A percentile compares a stretch with the other conserved stretches of the same genome.
These are phyloP conservation scores for Phytophthora quininea DNA, from an alignment of 352 stramenopile species.

Conservation along the genomic window DNA sequence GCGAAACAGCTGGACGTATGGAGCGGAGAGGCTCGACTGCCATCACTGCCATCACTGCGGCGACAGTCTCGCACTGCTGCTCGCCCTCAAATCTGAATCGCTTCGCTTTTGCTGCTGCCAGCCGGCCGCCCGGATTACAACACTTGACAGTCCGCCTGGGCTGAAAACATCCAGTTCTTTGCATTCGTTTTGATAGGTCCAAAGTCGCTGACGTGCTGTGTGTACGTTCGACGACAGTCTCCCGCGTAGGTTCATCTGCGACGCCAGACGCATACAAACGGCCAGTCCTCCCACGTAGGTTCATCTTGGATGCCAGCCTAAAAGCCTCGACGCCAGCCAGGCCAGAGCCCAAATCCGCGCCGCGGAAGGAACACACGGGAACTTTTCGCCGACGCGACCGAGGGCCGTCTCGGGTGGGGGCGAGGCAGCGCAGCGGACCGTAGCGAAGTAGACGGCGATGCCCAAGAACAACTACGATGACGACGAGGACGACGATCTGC, in stretches of 20 bases:
- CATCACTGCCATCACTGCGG: background rate
- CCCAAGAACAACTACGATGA: constrained; percentile 84
- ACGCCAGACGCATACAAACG: background rate
- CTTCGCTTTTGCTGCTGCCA: too few relatives aligned
- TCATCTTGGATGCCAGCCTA: background rate
- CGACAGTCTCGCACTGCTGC: background rate
- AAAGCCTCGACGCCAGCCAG: constrained; percentile 1
- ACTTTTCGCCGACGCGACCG: background rate
- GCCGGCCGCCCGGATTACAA: too few relatives aligned
- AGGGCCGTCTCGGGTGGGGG: too few relatives aligned
- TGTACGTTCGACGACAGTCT: background rate
- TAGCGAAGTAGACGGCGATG: constrained; percentile 23
- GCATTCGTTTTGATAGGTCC: background rate
- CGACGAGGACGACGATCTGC: constrained; percentile 85
- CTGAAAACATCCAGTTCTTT: background rate
- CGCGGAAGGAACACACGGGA: background rate
- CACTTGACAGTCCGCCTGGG: too few relatives aligned
- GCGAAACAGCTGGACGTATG: background rate
- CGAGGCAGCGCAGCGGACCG: background rate
- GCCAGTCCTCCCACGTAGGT: background rate
- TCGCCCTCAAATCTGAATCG: too few relatives aligned
- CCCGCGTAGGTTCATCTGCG: background rate
- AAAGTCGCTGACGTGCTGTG: background rate
- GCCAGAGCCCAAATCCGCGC: constrained; percentile 1
- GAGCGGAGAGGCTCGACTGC: background rate